A percentile compares a stretch with the other conserved stretches of the same genome.
These are phyloP conservation scores for Hsuehochloa calcarea DNA, from an alignment of 176 grass and related monocot species.

Conservation along the genomic window DNA sequence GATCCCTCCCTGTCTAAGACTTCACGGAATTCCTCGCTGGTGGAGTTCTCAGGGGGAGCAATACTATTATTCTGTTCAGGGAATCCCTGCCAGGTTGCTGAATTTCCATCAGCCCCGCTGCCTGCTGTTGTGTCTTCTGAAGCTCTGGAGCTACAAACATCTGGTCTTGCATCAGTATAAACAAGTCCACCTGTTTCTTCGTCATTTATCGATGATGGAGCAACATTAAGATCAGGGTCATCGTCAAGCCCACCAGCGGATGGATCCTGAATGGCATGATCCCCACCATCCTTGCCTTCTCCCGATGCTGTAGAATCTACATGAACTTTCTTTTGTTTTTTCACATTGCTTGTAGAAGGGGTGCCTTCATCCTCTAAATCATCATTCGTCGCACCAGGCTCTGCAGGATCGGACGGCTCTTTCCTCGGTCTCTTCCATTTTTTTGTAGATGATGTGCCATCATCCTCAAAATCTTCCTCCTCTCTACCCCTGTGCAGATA, in stretches of 20 bases:
- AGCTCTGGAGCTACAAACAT: constrained; percentile 26
- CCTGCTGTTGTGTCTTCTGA: constrained; percentile 28
- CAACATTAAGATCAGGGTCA: constrained; percentile 41
- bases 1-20: constrained; percentile 35
- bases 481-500: constrained; percentile 97
- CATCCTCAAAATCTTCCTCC: constrained; percentile 99
- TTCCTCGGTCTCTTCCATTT: constrained; percentile 98
- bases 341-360: constrained; percentile 22
- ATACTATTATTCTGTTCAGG: constrained; percentile 37
- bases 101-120: constrained; percentile 24
- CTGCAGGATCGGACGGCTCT: constrained; percentile 66
- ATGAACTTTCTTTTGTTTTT: constrained; percentile 43
- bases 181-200: constrained; percentile 37
- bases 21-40: constrained; percentile 54
- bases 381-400: constrained; percentile 41
- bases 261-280: constrained; percentile 35
- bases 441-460: constrained; percentile 94
- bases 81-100: constrained; percentile 32
- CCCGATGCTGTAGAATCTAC: constrained; percentile 41
- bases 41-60: constrained; percentile 50
- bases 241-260: constrained; percentile 29
- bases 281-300: constrained; percentile 46
- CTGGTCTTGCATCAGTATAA: constrained; percentile 12
- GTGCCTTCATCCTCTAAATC: constrained; percentile 59
- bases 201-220: constrained; percentile 22